Evolutionary conservation across 768 basidiomycete genomes (phyloP).

Genomic region (Dictyophora rubrovolvata): DNA sequence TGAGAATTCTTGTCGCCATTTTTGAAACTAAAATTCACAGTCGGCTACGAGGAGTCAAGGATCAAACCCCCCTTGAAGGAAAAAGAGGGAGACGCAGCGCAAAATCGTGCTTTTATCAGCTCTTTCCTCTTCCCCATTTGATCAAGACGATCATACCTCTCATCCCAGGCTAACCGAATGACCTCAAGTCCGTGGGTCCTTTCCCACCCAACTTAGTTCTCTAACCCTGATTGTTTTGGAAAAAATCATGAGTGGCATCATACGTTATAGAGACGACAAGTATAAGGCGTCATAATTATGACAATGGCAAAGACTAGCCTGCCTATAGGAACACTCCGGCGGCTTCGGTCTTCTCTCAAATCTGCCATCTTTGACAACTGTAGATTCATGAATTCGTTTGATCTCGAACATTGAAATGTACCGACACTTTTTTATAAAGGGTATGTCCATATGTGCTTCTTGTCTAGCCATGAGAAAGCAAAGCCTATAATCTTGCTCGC

Average conservation of each 20-base stretch:
- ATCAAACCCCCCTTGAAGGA: background rate
- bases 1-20: background rate
- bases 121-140: background rate
- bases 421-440: background rate
- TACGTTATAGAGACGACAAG: background rate
- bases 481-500: too few species aligned
- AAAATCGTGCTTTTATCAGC: background rate
- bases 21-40: background rate
- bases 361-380: background rate
- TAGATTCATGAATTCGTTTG: background rate
- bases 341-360: background rate
- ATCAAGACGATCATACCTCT: background rate
- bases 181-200: background rate
- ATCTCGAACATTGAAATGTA: background rate
- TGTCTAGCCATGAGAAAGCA: background rate
- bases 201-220: background rate
- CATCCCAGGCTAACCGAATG: background rate
- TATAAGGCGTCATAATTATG: background rate
- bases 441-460: background rate
- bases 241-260: background rate
- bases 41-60: background rate
- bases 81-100: too few species aligned
- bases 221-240: background rate
- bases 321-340: background rate
- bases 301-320: too few species aligned